phyloP scores from a whole-genome alignment of 768 basidiomycete species.

The Pisolithus microcarpus region DNA sequence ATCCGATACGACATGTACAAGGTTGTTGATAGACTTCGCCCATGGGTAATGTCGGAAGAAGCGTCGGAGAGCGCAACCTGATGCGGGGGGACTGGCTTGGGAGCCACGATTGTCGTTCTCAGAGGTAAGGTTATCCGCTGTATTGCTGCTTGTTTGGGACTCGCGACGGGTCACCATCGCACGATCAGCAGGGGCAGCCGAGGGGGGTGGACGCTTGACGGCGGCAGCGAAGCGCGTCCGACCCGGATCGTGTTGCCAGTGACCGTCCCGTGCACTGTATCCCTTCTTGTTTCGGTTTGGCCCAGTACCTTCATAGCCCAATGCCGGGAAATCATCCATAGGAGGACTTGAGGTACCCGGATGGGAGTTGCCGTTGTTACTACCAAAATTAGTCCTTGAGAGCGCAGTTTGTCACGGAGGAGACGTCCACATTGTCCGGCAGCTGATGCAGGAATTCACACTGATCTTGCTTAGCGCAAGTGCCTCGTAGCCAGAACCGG shows the following conservation, averaged over 20 bases:
- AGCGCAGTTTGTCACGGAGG: slow-evolving; percentile 61
- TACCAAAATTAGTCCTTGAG: slow-evolving; percentile 55
- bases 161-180: slow-evolving; percentile 47
- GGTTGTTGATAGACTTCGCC: slow-evolving; percentile 67
- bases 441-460: slow-evolving; percentile 96
- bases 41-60: slow-evolving; percentile 85
- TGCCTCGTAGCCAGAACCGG: slow-evolving; percentile 96
- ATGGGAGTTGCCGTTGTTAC: slow-evolving; percentile 32
- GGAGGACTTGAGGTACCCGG: slow-evolving; percentile 27
- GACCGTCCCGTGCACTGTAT: slow-evolving; percentile 30
- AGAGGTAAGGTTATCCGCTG: slow-evolving; percentile 58
- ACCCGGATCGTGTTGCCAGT: slow-evolving; percentile 64
- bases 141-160: slow-evolving; percentile 41
- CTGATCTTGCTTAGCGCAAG: slow-evolving; percentile 91
- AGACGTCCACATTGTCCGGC: slow-evolving; percentile 78
- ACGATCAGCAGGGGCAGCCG: slow-evolving; percentile 30
- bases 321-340: slow-evolving; percentile 63
- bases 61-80: slow-evolving; percentile 70
- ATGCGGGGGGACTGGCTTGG: slow-evolving; percentile 78
- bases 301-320: slow-evolving; percentile 40
- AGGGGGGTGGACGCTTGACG: slow-evolving; percentile 58
- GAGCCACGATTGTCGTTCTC: slow-evolving; percentile 65
- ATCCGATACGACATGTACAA: slow-evolving; percentile 90
- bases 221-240: slow-evolving; percentile 87
- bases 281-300: slow-evolving; percentile 38